These are phyloP conservation scores for Penicillium sp. DNA, from an alignment of 2,329 filamentous ascomycete species.

Conservation along the genomic window DNA sequence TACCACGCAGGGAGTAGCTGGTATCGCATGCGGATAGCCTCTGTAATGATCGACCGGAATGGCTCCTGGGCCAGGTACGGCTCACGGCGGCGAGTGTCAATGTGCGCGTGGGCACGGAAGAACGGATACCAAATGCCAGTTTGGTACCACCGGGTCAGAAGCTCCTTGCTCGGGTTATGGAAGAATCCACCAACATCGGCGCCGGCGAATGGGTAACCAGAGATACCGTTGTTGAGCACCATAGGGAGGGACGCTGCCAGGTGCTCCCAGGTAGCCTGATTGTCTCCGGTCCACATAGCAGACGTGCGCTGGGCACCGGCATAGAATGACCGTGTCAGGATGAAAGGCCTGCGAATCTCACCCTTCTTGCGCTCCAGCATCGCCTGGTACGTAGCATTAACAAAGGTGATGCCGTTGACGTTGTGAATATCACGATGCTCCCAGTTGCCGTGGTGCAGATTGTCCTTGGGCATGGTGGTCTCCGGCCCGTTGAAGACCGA, in stretches of 20 bases:
- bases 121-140: slow-evolving; percentile 96
- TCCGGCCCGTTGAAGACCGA: slow-evolving; percentile 99
- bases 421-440: slow-evolving; percentile 98
- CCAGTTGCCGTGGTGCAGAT: slow-evolving; percentile 88
- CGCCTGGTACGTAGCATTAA: slow-evolving; percentile 90
- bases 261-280: slow-evolving; percentile 91
- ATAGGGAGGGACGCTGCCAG: slow-evolving; percentile 90
- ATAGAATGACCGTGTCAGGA: slow-evolving; percentile 91
- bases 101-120: slow-evolving; percentile 96
- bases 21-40: slow-evolving; percentile 87
- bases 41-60: slow-evolving; percentile 82
- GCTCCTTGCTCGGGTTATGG: slow-evolving; percentile 90
- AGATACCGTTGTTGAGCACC: slow-evolving; percentile 89
- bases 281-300: slow-evolving; percentile 99
- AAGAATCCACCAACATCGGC: slow-evolving; percentile 99
- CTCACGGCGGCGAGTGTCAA: slow-evolving; percentile 91
- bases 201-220: slow-evolving; percentile 90
- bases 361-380: slow-evolving; percentile 84
- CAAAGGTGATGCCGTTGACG: slow-evolving; percentile 90
- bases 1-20: slow-evolving; percentile 92
- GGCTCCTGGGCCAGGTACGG: slow-evolving; percentile 87
- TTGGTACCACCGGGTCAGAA: slow-evolving; percentile 95
- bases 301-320: slow-evolving; percentile 86
- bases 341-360: slow-evolving; percentile 83
- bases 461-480: slow-evolving; percentile 98